Evolutionary conservation across 768 basidiomycete species (phyloP).

Genomic region (Mycena alexandri): DNA sequence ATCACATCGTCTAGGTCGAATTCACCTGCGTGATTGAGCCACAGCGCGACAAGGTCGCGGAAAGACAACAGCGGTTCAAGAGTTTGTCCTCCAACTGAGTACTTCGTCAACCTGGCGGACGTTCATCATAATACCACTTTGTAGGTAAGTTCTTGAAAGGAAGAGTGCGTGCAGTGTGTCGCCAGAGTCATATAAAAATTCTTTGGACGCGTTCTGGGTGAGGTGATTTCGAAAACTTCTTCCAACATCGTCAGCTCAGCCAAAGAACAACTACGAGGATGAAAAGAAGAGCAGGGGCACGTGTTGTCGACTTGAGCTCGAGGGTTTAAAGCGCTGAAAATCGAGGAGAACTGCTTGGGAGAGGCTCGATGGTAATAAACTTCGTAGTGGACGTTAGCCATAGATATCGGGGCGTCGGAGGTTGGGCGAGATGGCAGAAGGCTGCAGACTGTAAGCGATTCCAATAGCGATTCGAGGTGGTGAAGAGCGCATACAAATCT

Average conservation of each 20-base stretch:
- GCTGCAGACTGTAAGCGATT: background rate
- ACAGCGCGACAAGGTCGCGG: background rate
- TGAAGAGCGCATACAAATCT: constrained; percentile 5
- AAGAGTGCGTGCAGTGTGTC: constrained; percentile 1
- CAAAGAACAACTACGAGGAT: background rate
- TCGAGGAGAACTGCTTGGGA: background rate
- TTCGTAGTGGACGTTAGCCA: constrained; percentile 7
- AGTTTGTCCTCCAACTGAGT: background rate
- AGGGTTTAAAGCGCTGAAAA: constrained; percentile 8
- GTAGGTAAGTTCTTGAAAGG: background rate
- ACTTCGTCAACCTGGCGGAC: background rate
- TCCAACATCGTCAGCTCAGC: background rate
- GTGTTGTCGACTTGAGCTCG: background rate
- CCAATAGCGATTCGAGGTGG: constrained; percentile 11
- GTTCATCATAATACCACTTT: no score
- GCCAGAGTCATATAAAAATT: constrained; percentile 8
- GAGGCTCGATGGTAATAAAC: background rate
- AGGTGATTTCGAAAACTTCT: background rate
- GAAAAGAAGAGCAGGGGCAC: background rate
- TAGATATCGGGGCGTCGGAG: constrained; percentile 6
- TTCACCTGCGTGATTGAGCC: background rate
- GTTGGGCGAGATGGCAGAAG: constrained; percentile 9
- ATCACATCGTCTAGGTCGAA: constrained; percentile 5
- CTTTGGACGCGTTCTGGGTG: background rate
- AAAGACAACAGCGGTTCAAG: constrained; percentile 8